These are phyloP conservation scores for Penicillium freii DNA, from an alignment of 2,329 filamentous ascomycete genomes.

Conservation along the genomic window DNA sequence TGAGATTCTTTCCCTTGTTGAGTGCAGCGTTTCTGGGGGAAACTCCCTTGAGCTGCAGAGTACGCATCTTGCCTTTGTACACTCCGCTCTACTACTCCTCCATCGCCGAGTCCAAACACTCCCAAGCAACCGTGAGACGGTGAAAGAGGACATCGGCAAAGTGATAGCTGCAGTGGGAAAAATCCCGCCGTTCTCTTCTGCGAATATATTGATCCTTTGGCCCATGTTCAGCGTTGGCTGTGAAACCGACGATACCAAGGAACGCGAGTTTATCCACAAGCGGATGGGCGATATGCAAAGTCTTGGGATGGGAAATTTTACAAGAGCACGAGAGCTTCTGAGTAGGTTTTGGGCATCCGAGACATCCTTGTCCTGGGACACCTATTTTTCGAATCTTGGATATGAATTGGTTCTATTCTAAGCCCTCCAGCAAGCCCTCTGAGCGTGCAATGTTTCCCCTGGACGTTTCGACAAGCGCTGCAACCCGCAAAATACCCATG, in stretches of 20 bases:
- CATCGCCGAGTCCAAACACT: constrained; percentile 27
- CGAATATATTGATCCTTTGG: constrained; percentile 33
- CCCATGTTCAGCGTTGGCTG: constrained; percentile 35
- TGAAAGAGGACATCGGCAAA: constrained; percentile 19
- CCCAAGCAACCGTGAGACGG: constrained; percentile 17
- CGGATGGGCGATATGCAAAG: constrained; percentile 31
- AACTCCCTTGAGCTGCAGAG: constrained; percentile 16
- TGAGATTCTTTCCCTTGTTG: constrained; percentile 7
- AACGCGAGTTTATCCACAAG: constrained; percentile 21
- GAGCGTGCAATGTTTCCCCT: too few species aligned
- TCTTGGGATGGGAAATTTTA: constrained; percentile 32
- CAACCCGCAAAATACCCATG: too few species aligned
- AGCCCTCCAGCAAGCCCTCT: background rate
- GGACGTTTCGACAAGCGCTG: too few species aligned
- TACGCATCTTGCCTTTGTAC: constrained; percentile 29
- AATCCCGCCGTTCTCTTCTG: constrained; percentile 23
- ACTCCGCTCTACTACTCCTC: constrained; percentile 30
- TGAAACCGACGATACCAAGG: constrained; percentile 21
- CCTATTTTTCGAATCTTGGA: constrained; percentile 20
- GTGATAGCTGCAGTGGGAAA: constrained; percentile 20
- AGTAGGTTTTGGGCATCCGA: constrained; percentile 23
- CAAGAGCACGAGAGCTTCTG: constrained; percentile 23
- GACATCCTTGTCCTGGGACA: constrained; percentile 21
- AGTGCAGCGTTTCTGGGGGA: constrained; percentile 6
- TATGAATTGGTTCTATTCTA: constrained; percentile 30